These are phyloP conservation scores for Aspergillus ruber DNA, from an alignment of 2,329 filamentous ascomycete species.

Conservation along the genomic window DNA sequence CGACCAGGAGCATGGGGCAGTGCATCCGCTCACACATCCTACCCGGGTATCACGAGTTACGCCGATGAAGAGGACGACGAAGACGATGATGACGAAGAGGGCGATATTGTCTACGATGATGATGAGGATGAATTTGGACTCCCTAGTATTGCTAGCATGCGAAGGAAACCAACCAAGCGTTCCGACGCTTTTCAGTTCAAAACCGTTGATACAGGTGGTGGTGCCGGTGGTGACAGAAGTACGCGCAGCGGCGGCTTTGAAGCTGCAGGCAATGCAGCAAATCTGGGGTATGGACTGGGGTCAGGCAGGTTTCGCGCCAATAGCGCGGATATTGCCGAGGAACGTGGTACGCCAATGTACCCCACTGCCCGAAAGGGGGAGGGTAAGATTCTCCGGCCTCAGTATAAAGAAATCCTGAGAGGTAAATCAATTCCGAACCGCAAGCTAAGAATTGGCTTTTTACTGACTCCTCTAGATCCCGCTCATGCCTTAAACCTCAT, in stretches of 20 bases:
- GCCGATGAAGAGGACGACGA: constrained; percentile 74
- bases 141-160: constrained; percentile 86
- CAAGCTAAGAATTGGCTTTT: not conserved
- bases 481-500: constrained; percentile 94
- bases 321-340: constrained; percentile 90
- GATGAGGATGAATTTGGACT: constrained; percentile 94
- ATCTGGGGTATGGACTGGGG: constrained; percentile 28
- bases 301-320: constrained; percentile 63
- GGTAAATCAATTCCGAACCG: constrained; percentile 36
- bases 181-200: constrained; percentile 28
- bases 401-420: constrained; percentile 92
- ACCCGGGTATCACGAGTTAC: constrained; percentile 73
- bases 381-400: constrained; percentile 89
- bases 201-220: constrained; percentile 40
- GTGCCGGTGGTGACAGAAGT: not conserved
- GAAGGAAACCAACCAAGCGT: constrained; percentile 57
- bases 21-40: constrained; percentile 61
- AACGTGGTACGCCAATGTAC: constrained; percentile 74
- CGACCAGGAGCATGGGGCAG: constrained; percentile 31
- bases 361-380: constrained; percentile 83
- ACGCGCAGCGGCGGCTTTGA: not conserved
- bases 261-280: constrained; percentile 15
- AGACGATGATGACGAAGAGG: constrained; percentile 52
- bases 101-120: constrained; percentile 74
- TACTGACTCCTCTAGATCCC: constrained; percentile 47